Evolutionary conservation across 768 basidiomycete genomes (phyloP).

Genomic region (Suillus clintonianus): DNA sequence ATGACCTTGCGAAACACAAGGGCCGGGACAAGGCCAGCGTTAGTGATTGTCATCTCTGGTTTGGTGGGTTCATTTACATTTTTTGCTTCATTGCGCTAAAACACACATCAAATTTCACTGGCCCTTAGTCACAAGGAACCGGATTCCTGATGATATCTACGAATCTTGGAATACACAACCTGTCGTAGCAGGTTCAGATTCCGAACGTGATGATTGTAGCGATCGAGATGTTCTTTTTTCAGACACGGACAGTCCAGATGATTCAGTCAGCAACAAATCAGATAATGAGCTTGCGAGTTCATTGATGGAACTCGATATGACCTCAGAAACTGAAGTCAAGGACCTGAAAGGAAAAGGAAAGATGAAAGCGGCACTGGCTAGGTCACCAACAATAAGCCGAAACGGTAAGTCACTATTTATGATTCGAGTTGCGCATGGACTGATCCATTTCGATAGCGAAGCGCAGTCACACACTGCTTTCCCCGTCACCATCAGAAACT

Average conservation of each 20-base stretch:
- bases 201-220: neutral
- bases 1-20: neutral
- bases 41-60: conserved; percentile 1
- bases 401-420: no score
- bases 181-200: neutral
- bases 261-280: neutral
- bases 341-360: no score
- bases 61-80: neutral
- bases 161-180: conserved; percentile 2
- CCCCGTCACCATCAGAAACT: no score
- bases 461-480: no score
- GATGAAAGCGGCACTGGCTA: no score
- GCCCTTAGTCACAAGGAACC: neutral
- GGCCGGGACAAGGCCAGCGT: neutral
- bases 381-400: no score
- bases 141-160: neutral
- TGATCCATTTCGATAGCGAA: no score
- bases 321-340: no score
- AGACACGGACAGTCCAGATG: neutral
- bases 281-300: neutral
- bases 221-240: neutral
- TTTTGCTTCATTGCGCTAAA: no score
- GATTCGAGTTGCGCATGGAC: no score
- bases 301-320: no score
- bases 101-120: no score